phyloP scores from a whole-genome alignment of 768 basidiomycete genomes.

The Russula ochroleuca region DNA sequence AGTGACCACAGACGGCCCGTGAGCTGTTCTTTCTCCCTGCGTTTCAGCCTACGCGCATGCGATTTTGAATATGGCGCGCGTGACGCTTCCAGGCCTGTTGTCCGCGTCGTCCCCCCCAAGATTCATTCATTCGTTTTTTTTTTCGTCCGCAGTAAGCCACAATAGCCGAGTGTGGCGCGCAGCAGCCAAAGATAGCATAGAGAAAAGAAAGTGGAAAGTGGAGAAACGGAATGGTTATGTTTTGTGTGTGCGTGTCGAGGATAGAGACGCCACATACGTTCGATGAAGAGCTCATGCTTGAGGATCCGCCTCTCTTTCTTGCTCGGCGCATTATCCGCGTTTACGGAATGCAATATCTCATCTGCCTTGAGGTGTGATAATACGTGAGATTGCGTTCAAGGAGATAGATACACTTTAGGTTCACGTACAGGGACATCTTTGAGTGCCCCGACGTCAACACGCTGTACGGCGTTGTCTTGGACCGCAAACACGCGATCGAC shows the following conservation, averaged over 20 bases:
- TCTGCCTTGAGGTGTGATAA: slow-evolving; percentile 38
- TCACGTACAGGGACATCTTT: slow-evolving; percentile 41
- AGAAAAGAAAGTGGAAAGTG: background rate
- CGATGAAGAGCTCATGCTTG: slow-evolving; percentile 64
- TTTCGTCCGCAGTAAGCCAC: no score
- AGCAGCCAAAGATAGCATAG: background rate
- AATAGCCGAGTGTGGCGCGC: slow-evolving; percentile 5
- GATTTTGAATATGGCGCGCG: slow-evolving; percentile 64
- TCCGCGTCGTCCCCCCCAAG: no score
- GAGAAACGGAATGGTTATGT: background rate
- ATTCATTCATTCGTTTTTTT: background rate
- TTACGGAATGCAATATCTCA: slow-evolving; percentile 42
- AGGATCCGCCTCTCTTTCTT: slow-evolving; percentile 67
- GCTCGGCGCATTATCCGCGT: slow-evolving; percentile 30
- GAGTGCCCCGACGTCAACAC: slow-evolving; percentile 44
- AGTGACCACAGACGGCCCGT: slow-evolving; percentile 36
- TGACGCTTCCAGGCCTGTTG: slow-evolving; percentile 46
- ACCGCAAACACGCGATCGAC: slow-evolving; percentile 47
- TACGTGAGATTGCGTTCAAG: slow-evolving; percentile 11
- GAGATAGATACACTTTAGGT: background rate
- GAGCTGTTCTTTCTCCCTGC: slow-evolving; percentile 50
- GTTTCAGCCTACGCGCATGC: slow-evolving; percentile 64
- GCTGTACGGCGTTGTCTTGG: slow-evolving; percentile 47
- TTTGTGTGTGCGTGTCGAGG: background rate
- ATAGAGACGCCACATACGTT: slow-evolving; percentile 43